Conservation (phyloP, 148 eudicot genomes). For the Mesembryanthemum crystallinum region DNA sequence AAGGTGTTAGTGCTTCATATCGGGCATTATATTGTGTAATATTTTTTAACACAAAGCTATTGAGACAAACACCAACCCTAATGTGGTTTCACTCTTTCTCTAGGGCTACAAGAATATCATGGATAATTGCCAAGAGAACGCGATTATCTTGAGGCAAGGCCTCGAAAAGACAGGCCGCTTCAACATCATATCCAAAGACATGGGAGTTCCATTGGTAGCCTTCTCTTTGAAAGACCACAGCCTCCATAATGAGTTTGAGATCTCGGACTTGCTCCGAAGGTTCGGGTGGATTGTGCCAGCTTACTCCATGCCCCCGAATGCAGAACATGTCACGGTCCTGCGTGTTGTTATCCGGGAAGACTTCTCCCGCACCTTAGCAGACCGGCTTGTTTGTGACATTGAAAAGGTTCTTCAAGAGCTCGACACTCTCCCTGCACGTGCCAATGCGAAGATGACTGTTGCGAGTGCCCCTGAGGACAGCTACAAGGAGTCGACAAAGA, state of each 20-base stretch:
- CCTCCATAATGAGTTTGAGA: slow-evolving; percentile 60
- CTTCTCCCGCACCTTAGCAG: slow-evolving; percentile 72
- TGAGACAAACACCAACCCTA: background rate
- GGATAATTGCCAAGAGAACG: slow-evolving; percentile 73
- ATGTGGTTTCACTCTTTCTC: background rate
- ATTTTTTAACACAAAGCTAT: no score
- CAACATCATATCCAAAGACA: slow-evolving; percentile 61
- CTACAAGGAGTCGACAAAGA: slow-evolving; percentile 25
- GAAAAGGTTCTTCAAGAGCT: slow-evolving; percentile 56
- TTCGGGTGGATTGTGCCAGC: slow-evolving; percentile 81
- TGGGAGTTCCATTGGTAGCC: slow-evolving; percentile 69
- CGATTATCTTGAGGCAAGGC: slow-evolving; percentile 40
- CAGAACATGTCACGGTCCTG: slow-evolving; percentile 56
- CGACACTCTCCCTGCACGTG: slow-evolving; percentile 47
- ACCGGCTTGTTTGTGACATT: slow-evolving; percentile 54
- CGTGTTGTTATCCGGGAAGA: slow-evolving; percentile 76
- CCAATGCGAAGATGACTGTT: slow-evolving; percentile 39
- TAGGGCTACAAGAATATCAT: slow-evolving; percentile 78
- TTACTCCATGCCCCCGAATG: slow-evolving; percentile 76
- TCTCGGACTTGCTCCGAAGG: slow-evolving; percentile 57
- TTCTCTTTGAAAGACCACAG: slow-evolving; percentile 68
- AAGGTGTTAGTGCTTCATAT: no score
- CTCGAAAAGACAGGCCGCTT: slow-evolving; percentile 57
- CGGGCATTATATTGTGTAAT: no score
- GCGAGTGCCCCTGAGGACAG: background rate